Percentiles rank a stretch among this genome's conserved stretches.
These are phyloP conservation scores for Wickerhamiella sergipiensis DNA, from an alignment of 805 yeast species.

Conservation along the genomic window DNA sequence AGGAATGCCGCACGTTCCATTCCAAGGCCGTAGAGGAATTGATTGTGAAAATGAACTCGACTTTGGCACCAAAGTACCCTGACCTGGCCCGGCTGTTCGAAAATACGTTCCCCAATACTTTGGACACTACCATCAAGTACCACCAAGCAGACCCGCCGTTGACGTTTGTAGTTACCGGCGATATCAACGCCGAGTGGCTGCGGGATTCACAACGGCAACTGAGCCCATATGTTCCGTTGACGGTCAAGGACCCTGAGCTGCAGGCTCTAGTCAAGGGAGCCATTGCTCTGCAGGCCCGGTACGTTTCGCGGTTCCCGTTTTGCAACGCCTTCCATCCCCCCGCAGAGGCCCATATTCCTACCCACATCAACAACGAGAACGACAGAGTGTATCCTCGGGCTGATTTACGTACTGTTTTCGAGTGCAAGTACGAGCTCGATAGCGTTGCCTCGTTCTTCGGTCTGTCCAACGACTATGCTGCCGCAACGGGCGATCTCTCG, in stretches of 20 bases:
- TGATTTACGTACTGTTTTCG: conserved; percentile 61
- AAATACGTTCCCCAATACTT: conserved; percentile 73
- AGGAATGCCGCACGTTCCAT: conserved; percentile 56
- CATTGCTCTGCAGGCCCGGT: conserved; percentile 62
- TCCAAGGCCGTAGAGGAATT: conserved; percentile 49
- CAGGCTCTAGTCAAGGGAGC: conserved; percentile 56
- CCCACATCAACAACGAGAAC: conserved; percentile 6
- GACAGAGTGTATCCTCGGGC: conserved; percentile 62
- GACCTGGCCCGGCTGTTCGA: conserved; percentile 68
- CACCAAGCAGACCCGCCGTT: conserved; percentile 35
- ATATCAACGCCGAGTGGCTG: conserved; percentile 87
- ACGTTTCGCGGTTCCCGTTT: conserved; percentile 51
- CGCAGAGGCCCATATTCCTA: conserved; percentile 20
- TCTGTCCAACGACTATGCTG: conserved; percentile 55
- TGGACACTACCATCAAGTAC: conserved; percentile 79
- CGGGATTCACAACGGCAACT: conserved; percentile 78
- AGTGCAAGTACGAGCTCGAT: conserved; percentile 82
- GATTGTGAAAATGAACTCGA: conserved; percentile 35
- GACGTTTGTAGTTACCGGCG: conserved; percentile 80
- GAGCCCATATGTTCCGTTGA: conserved; percentile 55
- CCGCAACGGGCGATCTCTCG: conserved; percentile 28
- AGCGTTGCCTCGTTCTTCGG: conserved; percentile 73
- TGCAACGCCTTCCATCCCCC: conserved; percentile 94
- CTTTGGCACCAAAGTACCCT: conserved; percentile 34
- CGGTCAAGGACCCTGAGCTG: conserved; percentile 37